Base-by-base conservation (phyloP, 345 rosid genomes). In the Geranium rotundifolium region DNA sequence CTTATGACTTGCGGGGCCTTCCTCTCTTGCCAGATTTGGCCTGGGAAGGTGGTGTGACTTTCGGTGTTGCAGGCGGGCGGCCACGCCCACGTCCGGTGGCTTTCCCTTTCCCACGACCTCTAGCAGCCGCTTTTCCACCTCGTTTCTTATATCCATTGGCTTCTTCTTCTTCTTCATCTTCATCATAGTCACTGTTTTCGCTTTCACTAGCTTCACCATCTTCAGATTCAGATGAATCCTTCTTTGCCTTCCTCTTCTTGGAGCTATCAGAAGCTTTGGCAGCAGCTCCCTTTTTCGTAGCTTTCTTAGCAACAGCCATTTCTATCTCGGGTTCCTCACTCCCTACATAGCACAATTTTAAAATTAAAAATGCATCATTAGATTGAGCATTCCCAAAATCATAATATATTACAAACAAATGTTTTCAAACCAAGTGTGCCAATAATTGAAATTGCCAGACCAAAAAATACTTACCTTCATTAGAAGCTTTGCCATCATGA, bases 401-500 rank as follows among this genome's bases (percentile, higher is more conserved):
- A 37, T 5, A 37, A 37, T 37, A 37, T 5, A 37, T 56, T 56
- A 2, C 59, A 6, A 27, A 56, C 10, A 19, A 14, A 0, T 1
- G 20, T 23, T 5, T 19, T 29, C 15, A 1, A 27, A 29, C 10
- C 15, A 1, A 13, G 17, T 3, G 14, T 17, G 16, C 17, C 61
- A 59, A 29, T 6, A 29, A 29, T 10, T 29, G 46, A 59, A 6
- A 27, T 29, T 29, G 17, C 37, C 46, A 29, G n/a, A 55, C 7
- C 19, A 17, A 17, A 17, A 4, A 16, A 55, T n/a, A 55, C 57
- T 18, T 75, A 89, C 90, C 96, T 89, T 83, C 96, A 63, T 74
- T 77, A 57, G 83, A 65, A 62, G 84, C 89, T 77, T 92, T 84
- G 39, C 95, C 98, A 46, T 92, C 96, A 37, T 87, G 74, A 29